phyloP scores from a whole-genome alignment of 129 eudicot genomes.

The Helianthus tuberosus region DNA sequence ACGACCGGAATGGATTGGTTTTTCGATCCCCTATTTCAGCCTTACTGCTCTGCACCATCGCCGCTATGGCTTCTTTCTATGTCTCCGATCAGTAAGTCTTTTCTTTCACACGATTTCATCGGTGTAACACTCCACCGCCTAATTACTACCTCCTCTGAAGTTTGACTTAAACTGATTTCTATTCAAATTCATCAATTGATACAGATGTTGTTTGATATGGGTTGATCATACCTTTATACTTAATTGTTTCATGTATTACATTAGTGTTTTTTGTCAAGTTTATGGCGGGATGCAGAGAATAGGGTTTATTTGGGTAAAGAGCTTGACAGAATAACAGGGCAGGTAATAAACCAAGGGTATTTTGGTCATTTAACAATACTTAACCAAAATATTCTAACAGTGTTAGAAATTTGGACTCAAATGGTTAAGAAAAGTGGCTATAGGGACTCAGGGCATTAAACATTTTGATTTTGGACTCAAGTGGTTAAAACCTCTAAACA shows the following conservation, averaged over 20 bases:
- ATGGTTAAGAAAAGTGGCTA: too few relatives aligned
- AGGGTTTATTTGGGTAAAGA: constrained; percentile 77
- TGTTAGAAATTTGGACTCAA: too few relatives aligned
- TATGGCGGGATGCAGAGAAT: constrained; percentile 93
- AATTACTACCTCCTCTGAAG: constrained; percentile 2
- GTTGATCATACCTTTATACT: neutral
- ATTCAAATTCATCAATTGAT: neutral
- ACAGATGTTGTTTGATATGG: too few relatives aligned
- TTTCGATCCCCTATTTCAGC: constrained; percentile 78
- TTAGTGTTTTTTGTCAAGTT: constrained; percentile 39
- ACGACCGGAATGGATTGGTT: constrained; percentile 48
- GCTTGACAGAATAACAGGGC: constrained; percentile 91
- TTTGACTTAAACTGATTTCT: neutral
- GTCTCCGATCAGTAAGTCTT: constrained; percentile 78
- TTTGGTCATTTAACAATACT: too few relatives aligned
- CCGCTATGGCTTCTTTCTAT: constrained; percentile 77
- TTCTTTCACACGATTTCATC: neutral
- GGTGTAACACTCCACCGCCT: neutral
- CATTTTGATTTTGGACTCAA: too few relatives aligned
- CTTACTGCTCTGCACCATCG: constrained; percentile 79
- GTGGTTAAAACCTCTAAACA: too few relatives aligned
- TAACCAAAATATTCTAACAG: too few relatives aligned
- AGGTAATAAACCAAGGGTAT: constrained; percentile 49
- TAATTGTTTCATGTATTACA: neutral
- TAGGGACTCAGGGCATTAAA: too few relatives aligned